A percentile compares a stretch with the other conserved stretches of the same genome.
phyloP scores from a whole-genome alignment of 257 asterid species.

The Scutellaria baicalensis region DNA sequence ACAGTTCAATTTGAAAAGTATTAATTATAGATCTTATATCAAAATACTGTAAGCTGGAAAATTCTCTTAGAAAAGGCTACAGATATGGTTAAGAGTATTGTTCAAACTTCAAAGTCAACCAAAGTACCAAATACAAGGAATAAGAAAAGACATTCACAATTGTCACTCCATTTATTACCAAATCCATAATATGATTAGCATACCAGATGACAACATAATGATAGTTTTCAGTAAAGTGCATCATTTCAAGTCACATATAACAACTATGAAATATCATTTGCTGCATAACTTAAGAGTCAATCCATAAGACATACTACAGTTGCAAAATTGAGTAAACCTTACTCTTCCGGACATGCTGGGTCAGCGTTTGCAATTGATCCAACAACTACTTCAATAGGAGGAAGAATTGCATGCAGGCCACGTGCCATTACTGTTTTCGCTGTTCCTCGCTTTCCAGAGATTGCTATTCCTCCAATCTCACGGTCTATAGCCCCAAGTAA shows the following conservation, averaged over 20 bases:
- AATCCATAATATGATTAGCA: background rate
- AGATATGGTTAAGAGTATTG: background rate
- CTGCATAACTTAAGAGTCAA: background rate
- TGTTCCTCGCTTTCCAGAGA: conserved; percentile 95
- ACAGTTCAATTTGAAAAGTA: background rate
- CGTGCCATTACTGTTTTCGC: conserved; percentile 99
- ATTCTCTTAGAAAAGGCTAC: background rate
- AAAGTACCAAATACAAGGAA: background rate
- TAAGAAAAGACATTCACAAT: background rate
- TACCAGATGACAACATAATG: background rate
- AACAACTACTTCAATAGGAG: conserved; percentile 86
- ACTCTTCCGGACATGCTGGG: conserved; percentile 78
- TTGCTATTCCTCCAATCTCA: conserved; percentile 95
- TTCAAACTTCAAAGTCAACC: background rate
- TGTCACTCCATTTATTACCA: background rate
- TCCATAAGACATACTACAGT: background rate
- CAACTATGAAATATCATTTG: background rate
- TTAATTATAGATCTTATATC: background rate
- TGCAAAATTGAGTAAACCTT: conserved; percentile 30
- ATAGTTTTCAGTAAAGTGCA: background rate
- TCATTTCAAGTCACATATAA: background rate
- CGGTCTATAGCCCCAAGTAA: conserved; percentile 97
- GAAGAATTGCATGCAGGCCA: conserved; percentile 93
- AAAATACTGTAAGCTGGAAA: conserved; percentile 1
- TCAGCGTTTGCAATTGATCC: conserved; percentile 87